Conservation (phyloP, 257 asterid genomes). For the Scutellaria minor region DNA sequence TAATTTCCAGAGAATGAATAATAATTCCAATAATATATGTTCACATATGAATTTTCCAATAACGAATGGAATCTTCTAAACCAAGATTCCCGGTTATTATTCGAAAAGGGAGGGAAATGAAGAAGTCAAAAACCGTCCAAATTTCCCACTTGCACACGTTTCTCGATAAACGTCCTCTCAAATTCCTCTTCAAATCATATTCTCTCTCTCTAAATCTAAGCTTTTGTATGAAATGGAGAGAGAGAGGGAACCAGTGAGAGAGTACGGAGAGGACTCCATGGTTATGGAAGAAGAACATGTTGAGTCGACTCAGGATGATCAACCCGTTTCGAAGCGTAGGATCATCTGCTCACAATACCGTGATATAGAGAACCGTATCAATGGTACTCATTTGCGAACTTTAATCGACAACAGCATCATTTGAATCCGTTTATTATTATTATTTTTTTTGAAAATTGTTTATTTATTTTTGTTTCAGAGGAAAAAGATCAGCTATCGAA, state of each 20-base stretch:
- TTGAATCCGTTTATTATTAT: background rate
- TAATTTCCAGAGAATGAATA: too few relatives aligned
- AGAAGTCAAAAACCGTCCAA: background rate
- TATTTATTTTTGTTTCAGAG: slow-evolving; percentile 36
- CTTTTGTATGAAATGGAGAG: background rate
- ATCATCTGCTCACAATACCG: slow-evolving; percentile 35
- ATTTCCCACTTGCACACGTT: background rate
- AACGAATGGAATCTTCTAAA: background rate
- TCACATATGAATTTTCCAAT: too few relatives aligned
- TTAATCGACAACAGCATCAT: background rate
- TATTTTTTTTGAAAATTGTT: background rate
- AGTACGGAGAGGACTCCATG: background rate
- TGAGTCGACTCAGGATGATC: background rate
- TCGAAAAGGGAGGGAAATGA: slow-evolving; percentile 20
- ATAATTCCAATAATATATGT: too few relatives aligned
- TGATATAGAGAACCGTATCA: slow-evolving; percentile 34
- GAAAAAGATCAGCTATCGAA: slow-evolving; percentile 43
- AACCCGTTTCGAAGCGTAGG: slow-evolving; percentile 19
- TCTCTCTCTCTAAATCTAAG: too few relatives aligned
- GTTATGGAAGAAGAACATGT: background rate
- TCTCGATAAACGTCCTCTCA: background rate
- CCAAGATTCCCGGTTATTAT: background rate
- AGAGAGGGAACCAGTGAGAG: slow-evolving; percentile 23
- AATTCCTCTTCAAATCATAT: too few relatives aligned
- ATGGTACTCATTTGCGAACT: slow-evolving; percentile 26